Evolutionary conservation across 2,329 filamentous ascomycete species (phyloP), one percentile per base, ranked within the genome.

Genomic region (Curvularia spicifera): DNA sequence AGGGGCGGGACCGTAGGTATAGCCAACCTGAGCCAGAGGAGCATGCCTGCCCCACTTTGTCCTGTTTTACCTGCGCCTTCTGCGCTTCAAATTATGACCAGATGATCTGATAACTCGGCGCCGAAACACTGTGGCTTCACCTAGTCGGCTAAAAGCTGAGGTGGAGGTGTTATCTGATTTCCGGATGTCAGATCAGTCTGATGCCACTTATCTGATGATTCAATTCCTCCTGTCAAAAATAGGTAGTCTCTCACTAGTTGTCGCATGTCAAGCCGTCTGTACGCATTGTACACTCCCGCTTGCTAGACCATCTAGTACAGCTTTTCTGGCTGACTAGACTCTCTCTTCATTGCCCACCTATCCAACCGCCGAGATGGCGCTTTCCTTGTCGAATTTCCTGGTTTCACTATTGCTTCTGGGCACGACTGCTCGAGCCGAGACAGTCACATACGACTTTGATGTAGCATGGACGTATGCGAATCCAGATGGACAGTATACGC

Each of bases 401-500:
- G 64, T 78, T 57, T 61, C 76, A 63, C 69, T 73, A 48, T 66
- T 63, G 37, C 45, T 76, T 56, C 56, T 77, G 22, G 48, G 62
- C 28, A 61, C 66, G 24, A 22, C 59, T 22, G 65, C 56, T 64
- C 43, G 70, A 2, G 55, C 64, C 26, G 67, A 70, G 9, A 81
- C 77, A 1, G 77, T 82, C 47, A 80, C 75, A 24, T 81, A 82
- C 59, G 76, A 85, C 63, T 85, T 81, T 67, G 81, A 85, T 62
- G 76, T 85, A 62, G 80, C 77, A 13, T 86, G 84, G 84, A 79
- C 84, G 4, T 79, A 72, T 45, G 82, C 82, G 15, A 84, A 85
- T 62, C 84, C 84, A 9, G 84, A 86, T 72, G 83, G 81, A n/a
- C 69, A 80, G 57, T 63, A 70, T 22, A 78, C 78, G 26, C 78